Percentiles rank a stretch among this genome's conserved stretches.
These are phyloP conservation scores for Veloporphyrellus conicus DNA, from an alignment of 1,284 basidiomycete genomes.

Conservation along the genomic window DNA sequence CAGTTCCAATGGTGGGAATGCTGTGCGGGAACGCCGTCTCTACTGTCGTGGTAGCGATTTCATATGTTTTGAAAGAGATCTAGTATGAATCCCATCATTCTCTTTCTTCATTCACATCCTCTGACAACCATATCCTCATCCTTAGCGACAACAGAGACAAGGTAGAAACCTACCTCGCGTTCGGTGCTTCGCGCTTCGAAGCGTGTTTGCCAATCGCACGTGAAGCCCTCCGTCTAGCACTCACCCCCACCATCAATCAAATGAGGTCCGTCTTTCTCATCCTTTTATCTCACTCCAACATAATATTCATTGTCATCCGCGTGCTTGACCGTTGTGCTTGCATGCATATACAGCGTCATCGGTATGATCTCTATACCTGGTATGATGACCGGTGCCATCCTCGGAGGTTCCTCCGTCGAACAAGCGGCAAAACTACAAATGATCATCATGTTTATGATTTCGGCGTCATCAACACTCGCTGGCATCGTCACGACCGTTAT, in stretches of 20 bases:
- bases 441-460: slow-evolving; percentile 91
- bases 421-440: slow-evolving; percentile 83
- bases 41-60: slow-evolving; percentile 65
- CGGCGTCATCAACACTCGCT: slow-evolving; percentile 67
- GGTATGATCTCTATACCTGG: slow-evolving; percentile 72
- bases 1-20: slow-evolving; percentile 85
- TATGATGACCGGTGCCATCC: slow-evolving; percentile 88
- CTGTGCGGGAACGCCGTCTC: slow-evolving; percentile 77
- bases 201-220: slow-evolving; percentile 73
- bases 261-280: slow-evolving; percentile 58
- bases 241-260: slow-evolving; percentile 78
- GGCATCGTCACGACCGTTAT: slow-evolving; percentile 61
- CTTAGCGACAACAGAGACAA: slow-evolving; percentile 75
- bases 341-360: slow-evolving; percentile 51
- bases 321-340: not conserved
- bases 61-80: slow-evolving; percentile 62
- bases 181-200: slow-evolving; percentile 76
- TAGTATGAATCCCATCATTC: slow-evolving; percentile 41
- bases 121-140: slow-evolving; percentile 1
- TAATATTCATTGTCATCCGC: not conserved
- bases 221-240: slow-evolving; percentile 72
- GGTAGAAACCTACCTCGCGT: slow-evolving; percentile 78
- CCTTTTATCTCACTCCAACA: not conserved
- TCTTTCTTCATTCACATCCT: not conserved
- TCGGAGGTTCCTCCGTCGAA: slow-evolving; percentile 77